phyloP scores from a whole-genome alignment of 257 asterid species.

The Dorcoceras hygrometricum region DNA sequence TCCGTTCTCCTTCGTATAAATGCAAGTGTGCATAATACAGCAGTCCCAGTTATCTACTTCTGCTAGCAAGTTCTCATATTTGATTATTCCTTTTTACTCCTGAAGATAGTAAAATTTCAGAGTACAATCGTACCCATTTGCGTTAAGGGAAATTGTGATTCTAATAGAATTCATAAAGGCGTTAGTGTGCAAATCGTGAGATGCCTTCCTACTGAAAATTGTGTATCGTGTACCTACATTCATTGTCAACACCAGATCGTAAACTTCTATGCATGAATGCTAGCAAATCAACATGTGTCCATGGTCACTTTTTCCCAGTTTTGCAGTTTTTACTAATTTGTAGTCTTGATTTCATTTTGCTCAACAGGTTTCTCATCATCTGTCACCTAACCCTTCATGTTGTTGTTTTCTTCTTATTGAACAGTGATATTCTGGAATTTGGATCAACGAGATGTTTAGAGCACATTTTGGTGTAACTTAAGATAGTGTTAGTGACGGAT shows the following conservation, averaged over 20 bases:
- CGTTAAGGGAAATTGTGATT: not conserved
- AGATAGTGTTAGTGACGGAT: conserved; percentile 11
- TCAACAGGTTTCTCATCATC: conserved; percentile 15
- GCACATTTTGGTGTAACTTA: conserved; percentile 11
- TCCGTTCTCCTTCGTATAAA: not conserved
- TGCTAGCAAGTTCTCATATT: not conserved
- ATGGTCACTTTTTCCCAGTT: not conserved
- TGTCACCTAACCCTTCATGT: conserved; percentile 16
- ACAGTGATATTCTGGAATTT: conserved; percentile 16
- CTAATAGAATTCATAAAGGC: not conserved
- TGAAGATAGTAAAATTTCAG: not conserved
- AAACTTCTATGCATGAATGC: not conserved
- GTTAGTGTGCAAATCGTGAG: not conserved
- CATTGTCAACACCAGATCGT: not conserved
- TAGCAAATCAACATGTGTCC: not conserved
- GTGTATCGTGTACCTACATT: not conserved
- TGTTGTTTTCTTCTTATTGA: conserved; percentile 15
- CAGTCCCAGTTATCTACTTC: not conserved
- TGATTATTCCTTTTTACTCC: not conserved
- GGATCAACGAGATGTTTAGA: conserved; percentile 7
- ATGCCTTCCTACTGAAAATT: not conserved
- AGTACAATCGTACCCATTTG: not conserved
- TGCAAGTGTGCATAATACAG: not conserved
- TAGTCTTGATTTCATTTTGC: conserved; percentile 15
- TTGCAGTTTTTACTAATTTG: not conserved